These are phyloP conservation scores for Metarhizium brunneum DNA, from an alignment of 2,329 filamentous ascomycete genomes.

Conservation along the genomic window DNA sequence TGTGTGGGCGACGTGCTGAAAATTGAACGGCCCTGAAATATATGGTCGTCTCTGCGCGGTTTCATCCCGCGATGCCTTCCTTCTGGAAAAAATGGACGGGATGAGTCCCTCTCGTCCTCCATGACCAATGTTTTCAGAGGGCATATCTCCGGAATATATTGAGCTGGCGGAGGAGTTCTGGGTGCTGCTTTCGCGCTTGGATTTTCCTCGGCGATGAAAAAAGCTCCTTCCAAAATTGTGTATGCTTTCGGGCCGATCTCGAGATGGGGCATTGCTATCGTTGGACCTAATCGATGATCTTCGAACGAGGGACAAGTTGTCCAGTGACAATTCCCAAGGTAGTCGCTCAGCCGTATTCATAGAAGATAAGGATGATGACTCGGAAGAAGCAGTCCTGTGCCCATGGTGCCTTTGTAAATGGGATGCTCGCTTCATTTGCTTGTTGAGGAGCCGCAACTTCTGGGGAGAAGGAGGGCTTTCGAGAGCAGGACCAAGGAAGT, in stretches of 20 bases:
- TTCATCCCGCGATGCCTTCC: conserved; percentile 31
- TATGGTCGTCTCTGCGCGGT: conserved; percentile 31
- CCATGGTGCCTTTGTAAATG: conserved; percentile 22
- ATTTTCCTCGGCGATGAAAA: conserved; percentile 42
- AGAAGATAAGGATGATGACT: conserved; percentile 44
- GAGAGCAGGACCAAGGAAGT: conserved; percentile 47
- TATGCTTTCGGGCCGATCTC: conserved; percentile 49
- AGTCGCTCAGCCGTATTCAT: conserved; percentile 28
- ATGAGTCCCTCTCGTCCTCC: conserved; percentile 35
- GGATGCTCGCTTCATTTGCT: conserved; percentile 48
- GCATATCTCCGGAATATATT: conserved; percentile 35
- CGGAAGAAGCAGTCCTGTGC: conserved; percentile 39
- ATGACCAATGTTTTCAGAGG: conserved; percentile 22
- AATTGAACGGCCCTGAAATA: conserved; percentile 58
- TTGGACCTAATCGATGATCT: conserved; percentile 48
- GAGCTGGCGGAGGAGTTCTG: conserved; percentile 39
- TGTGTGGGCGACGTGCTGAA: conserved; percentile 55
- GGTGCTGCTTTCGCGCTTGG: conserved; percentile 42
- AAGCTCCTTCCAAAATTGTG: conserved; percentile 51
- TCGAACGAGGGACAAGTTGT: conserved; percentile 41
- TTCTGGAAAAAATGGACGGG: conserved; percentile 41
- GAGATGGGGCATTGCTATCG: conserved; percentile 39
- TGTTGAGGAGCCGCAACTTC: conserved; percentile 47
- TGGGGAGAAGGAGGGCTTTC: conserved; percentile 54
- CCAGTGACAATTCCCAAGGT: conserved; percentile 41